phyloP scores from a whole-genome alignment of 768 basidiomycete genomes.

The Cyclocybe cylindracea region DNA sequence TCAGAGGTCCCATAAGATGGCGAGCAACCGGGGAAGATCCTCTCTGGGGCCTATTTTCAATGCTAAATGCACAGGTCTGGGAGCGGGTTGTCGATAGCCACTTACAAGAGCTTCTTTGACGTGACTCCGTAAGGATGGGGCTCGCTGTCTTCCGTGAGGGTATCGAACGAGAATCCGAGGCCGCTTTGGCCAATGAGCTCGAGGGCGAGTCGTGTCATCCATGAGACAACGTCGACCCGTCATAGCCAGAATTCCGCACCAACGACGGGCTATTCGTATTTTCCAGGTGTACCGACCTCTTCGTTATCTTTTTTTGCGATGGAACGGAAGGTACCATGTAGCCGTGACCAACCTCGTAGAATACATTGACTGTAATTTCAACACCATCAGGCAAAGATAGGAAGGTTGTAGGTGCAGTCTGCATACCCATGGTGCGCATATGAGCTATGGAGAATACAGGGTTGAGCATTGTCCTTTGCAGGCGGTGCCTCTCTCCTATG shows the following conservation, averaged over 20 bases:
- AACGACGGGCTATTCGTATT: too few species aligned
- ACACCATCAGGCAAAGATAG: neutral
- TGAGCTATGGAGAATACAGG: slow-evolving; percentile 44
- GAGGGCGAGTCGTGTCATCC: slow-evolving; percentile 46
- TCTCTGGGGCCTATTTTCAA: slow-evolving; percentile 1
- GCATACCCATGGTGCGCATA: slow-evolving; percentile 34
- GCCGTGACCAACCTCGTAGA: slow-evolving; percentile 32
- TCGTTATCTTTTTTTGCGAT: slow-evolving; percentile 27
- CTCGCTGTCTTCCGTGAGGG: slow-evolving; percentile 30
- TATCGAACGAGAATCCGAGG: slow-evolving; percentile 44
- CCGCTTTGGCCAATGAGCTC: slow-evolving; percentile 54
- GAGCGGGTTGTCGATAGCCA: neutral
- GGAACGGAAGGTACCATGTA: slow-evolving; percentile 25
- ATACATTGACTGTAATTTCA: slow-evolving; percentile 29
- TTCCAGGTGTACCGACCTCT: slow-evolving; percentile 18
- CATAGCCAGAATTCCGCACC: neutral
- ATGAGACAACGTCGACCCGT: slow-evolving; percentile 35
- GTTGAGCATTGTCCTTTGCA: slow-evolving; percentile 45
- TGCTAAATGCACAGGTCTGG: neutral
- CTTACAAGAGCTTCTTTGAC: slow-evolving; percentile 31
- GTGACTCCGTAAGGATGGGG: slow-evolving; percentile 32
- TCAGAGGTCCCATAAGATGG: slow-evolving; percentile 15
- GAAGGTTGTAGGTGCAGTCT: neutral
- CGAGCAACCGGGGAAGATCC: slow-evolving; percentile 4
- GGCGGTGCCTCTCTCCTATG: slow-evolving; percentile 41